These are phyloP conservation scores for Thozetella sp. DNA, from an alignment of 495 filamentous ascomycete genomes.

Conservation along the genomic window DNA sequence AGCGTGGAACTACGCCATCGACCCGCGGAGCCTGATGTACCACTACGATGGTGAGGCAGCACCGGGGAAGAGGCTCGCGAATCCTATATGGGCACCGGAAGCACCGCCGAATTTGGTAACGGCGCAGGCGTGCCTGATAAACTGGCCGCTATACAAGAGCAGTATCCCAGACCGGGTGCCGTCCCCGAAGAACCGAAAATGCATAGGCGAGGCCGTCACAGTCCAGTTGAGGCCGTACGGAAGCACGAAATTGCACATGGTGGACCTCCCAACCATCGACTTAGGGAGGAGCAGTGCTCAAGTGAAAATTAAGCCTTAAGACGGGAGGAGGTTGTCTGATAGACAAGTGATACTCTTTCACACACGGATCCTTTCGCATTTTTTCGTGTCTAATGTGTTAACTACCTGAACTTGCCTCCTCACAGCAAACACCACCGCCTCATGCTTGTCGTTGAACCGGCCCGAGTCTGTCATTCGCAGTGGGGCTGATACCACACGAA, in stretches of 20 bases:
- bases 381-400: too few relatives aligned
- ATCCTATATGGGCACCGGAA: constrained; percentile 46
- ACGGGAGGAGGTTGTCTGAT: too few relatives aligned
- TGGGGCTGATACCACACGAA: too few relatives aligned
- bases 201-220: not conserved
- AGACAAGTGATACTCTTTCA: too few relatives aligned
- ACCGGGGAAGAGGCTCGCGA: constrained; percentile 23
- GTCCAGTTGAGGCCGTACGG: constrained; percentile 50
- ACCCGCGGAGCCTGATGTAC: constrained; percentile 4
- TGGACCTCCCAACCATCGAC: constrained; percentile 44
- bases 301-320: too few relatives aligned
- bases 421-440: too few relatives aligned
- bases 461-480: too few relatives aligned
- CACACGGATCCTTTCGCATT: too few relatives aligned
- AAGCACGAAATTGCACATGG: constrained; percentile 56
- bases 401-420: too few relatives aligned
- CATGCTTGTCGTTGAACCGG: too few relatives aligned
- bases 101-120: constrained; percentile 46
- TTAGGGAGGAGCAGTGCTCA: constrained; percentile 1
- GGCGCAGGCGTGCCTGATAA: constrained; percentile 49
- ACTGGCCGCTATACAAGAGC: constrained; percentile 43
- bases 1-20: constrained; percentile 1
- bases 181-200: constrained; percentile 6
- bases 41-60: not conserved
- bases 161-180: constrained; percentile 39